These are phyloP conservation scores for Aphanomyces cochlioides DNA, from an alignment of 352 stramenopile genomes.

Conservation along the genomic window DNA sequence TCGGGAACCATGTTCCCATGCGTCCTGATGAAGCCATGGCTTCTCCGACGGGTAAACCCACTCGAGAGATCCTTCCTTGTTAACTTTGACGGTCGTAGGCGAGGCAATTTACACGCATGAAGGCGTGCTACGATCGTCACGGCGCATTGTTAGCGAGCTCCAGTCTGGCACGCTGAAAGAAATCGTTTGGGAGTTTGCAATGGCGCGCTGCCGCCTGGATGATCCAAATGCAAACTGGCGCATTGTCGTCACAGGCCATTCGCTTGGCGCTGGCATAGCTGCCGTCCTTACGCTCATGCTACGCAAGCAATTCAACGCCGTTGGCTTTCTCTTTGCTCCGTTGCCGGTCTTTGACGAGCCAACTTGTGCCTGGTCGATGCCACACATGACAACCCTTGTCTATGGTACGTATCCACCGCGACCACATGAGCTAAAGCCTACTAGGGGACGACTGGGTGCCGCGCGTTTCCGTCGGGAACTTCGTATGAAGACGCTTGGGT, in stretches of 20 bases:
- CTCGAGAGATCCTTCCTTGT: no score
- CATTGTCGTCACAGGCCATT: constrained; percentile 77
- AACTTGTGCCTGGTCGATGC: constrained; percentile 55
- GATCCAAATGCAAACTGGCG: constrained; percentile 38
- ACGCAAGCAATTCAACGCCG: constrained; percentile 51
- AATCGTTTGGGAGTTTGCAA: constrained; percentile 68
- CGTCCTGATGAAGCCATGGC: constrained; percentile 47
- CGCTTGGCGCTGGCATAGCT: constrained; percentile 73
- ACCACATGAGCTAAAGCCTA: background rate
- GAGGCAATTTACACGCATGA: constrained; percentile 48
- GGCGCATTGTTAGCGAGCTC: background rate
- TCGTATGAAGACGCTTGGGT: constrained; percentile 18
- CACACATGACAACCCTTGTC: constrained; percentile 62
- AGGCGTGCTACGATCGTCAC: constrained; percentile 48
- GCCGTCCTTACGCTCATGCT: constrained; percentile 66
- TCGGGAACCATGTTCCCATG: constrained; percentile 66
- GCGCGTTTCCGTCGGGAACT: constrained; percentile 61
- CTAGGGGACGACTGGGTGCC: constrained; percentile 59
- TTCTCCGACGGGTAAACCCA: constrained; percentile 21
- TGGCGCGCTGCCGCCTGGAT: constrained; percentile 41
- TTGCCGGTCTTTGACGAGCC: constrained; percentile 61
- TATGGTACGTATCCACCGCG: constrained; percentile 35
- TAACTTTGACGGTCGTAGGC: background rate
- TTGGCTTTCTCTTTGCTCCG: constrained; percentile 60
- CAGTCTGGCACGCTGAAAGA: constrained; percentile 43